These are phyloP conservation scores for Calonectria montana DNA, from an alignment of 2,329 filamentous ascomycete genomes.

Conservation along the genomic window DNA sequence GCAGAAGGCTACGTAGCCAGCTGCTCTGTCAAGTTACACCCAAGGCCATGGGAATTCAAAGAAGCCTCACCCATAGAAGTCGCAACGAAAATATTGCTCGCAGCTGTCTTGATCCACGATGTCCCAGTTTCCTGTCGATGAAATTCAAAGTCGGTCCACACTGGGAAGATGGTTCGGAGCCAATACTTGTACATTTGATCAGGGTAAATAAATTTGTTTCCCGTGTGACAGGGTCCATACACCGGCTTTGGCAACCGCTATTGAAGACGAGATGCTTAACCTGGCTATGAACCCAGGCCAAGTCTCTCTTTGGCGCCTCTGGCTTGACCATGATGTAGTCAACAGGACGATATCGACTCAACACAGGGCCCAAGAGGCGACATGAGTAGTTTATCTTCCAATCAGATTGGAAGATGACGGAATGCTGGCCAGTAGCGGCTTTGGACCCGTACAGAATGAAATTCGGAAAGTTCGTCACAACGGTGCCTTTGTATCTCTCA, in stretches of 20 bases:
- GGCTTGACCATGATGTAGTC: slow-evolving; percentile 15
- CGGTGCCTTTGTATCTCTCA: slow-evolving; percentile 17
- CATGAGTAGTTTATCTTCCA: slow-evolving; percentile 20
- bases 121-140: not conserved
- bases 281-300: slow-evolving; percentile 7
- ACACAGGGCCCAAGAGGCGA: slow-evolving; percentile 6
- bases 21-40: no score
- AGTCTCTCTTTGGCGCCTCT: slow-evolving; percentile 8
- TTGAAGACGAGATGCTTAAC: slow-evolving; percentile 8
- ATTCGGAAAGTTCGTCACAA: slow-evolving; percentile 10
- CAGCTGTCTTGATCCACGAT: not conserved
- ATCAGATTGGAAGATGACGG: slow-evolving; percentile 19
- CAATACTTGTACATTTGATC: slow-evolving; percentile 17
- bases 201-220: slow-evolving; percentile 18
- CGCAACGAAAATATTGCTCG: not conserved
- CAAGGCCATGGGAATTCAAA: no score
- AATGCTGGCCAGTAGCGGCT: slow-evolving; percentile 15
- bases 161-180: slow-evolving; percentile 10
- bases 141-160: slow-evolving; percentile 12
- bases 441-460: slow-evolving; percentile 18
- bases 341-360: not conserved
- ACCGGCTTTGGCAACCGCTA: slow-evolving; percentile 20
- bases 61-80: no score
- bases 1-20: no score
- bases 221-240: slow-evolving; percentile 8